These are phyloP conservation scores for Solidago caesia DNA, from an alignment of 129 eudicot species.

Conservation along the genomic window DNA sequence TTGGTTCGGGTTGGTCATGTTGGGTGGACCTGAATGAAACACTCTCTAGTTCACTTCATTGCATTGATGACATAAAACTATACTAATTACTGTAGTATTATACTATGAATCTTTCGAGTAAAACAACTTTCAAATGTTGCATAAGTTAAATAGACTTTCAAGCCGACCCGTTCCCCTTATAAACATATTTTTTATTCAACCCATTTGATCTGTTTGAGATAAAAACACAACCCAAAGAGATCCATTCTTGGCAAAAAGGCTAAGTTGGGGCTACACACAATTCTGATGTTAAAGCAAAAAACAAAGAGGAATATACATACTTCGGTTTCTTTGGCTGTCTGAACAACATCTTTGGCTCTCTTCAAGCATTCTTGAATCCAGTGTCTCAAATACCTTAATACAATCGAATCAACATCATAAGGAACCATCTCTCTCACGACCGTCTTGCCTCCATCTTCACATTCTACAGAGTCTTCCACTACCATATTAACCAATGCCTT, in stretches of 20 bases:
- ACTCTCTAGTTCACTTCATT: too few relatives aligned
- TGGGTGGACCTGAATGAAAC: too few relatives aligned
- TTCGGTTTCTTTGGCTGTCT: constrained; percentile 70
- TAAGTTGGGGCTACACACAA: too few relatives aligned
- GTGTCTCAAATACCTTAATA: constrained; percentile 48
- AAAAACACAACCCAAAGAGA: too few relatives aligned
- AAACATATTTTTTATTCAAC: neutral
- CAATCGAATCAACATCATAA: constrained; percentile 70
- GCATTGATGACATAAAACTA: too few relatives aligned
- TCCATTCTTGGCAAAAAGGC: too few relatives aligned
- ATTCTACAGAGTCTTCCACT: constrained; percentile 76
- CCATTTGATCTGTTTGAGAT: neutral
- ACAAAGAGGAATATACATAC: constrained; percentile 1
- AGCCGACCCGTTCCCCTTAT: neutral
- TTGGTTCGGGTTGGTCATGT: too few relatives aligned
- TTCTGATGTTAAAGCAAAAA: neutral
- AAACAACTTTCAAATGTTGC: too few relatives aligned
- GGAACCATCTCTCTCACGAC: constrained; percentile 74
- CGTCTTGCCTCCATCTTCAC: constrained; percentile 75
- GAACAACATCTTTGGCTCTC: constrained; percentile 49
- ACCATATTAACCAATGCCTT: constrained; percentile 74
- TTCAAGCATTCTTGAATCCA: constrained; percentile 63
- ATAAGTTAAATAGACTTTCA: neutral
- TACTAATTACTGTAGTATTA: too few relatives aligned
- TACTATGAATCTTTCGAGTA: too few relatives aligned